Evolutionary conservation across 23 red algal species (phyloP), one percentile per base, ranked within the genome.

Genomic region (Gracilaria vermiculophylla): DNA sequence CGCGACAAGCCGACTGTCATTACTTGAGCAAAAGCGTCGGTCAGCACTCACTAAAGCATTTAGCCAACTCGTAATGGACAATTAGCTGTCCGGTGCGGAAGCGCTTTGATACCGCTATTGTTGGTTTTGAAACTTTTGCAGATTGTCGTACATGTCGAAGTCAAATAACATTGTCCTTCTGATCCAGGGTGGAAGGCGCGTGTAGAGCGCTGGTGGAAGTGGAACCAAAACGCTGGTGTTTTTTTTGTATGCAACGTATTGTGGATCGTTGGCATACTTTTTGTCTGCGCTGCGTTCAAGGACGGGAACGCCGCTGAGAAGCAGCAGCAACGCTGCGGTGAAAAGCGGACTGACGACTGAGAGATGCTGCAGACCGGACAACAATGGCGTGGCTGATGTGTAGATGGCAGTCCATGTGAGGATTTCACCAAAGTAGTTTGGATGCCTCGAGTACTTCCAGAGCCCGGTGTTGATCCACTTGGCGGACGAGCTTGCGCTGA

Each of bases 351-450:
- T 92, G 0, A 82, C 33, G 20, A 77, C 57, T 17, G 85, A 62
- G 17, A 92, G 5, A 36, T 78, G 43, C 19, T 69, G 36, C 15
- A 62, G 15, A 11, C 61, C 76, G 19, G 41, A 49, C n/a, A 72
- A 40, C 5, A 39, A 53, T 0, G 66, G 29, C 10, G 74, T 61
- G 14, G 88, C 27, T 0, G 80, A 44, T 1, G 82, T 16, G 54
- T 83, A 96, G 49, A 92, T 34, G 20, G 81, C 87, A 37, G 51
- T 74, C 94, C 94, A 96, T 2, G 88, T 21, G 12, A 91, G 62
- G 40, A 91, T 81, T 69, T 96, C 94, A 24, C 94, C 94, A 88
- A 96, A 96, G 69, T 96, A 96, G 44, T 96, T 96, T 36, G 94
- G 87, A 53, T 96, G 94, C 19, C 94, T 76, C 15, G 94, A 96